Evolutionary conservation across 1,284 basidiomycete genomes (phyloP).

Genomic region (Malassezia equina): DNA sequence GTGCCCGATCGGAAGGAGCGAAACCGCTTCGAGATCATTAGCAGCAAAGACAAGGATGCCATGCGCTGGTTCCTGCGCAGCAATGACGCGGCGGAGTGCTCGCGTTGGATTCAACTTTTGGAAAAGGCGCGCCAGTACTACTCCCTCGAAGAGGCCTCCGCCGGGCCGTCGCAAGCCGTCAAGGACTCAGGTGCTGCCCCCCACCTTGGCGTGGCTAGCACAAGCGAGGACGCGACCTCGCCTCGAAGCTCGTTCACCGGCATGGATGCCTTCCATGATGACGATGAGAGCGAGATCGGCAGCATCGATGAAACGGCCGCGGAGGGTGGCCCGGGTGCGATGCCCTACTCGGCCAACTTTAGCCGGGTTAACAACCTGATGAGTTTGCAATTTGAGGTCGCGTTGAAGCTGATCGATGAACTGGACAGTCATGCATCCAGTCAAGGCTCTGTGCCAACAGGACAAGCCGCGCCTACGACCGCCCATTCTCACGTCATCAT

Average conservation of each 20-base stretch:
- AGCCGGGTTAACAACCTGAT: slow-evolving; percentile 66
- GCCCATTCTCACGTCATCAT: neutral
- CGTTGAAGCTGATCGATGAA: slow-evolving; percentile 59
- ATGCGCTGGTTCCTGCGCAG: slow-evolving; percentile 86
- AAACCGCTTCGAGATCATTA: slow-evolving; percentile 73
- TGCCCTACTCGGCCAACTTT: slow-evolving; percentile 62
- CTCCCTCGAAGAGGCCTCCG: slow-evolving; percentile 18
- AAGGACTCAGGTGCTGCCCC: too few species aligned
- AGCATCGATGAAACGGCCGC: slow-evolving; percentile 14
- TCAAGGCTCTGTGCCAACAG: neutral
- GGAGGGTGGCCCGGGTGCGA: slow-evolving; percentile 22
- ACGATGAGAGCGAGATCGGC: slow-evolving; percentile 11
- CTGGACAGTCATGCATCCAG: slow-evolving; percentile 33
- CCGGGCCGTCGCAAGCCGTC: too few species aligned
- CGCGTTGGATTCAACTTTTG: slow-evolving; percentile 43
- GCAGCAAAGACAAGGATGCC: slow-evolving; percentile 49
- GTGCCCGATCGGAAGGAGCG: slow-evolving; percentile 52
- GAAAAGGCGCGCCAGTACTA: slow-evolving; percentile 36
- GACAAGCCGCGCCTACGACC: slow-evolving; percentile 1
- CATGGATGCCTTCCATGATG: neutral
- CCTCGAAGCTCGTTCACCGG: neutral
- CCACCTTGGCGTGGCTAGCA: too few species aligned
- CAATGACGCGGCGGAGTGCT: slow-evolving; percentile 52
- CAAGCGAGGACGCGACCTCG: neutral
- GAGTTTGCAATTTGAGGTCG: slow-evolving; percentile 69